These are phyloP conservation scores for Biscogniauxia marginata DNA, from an alignment of 2,329 filamentous ascomycete genomes.

Conservation along the genomic window DNA sequence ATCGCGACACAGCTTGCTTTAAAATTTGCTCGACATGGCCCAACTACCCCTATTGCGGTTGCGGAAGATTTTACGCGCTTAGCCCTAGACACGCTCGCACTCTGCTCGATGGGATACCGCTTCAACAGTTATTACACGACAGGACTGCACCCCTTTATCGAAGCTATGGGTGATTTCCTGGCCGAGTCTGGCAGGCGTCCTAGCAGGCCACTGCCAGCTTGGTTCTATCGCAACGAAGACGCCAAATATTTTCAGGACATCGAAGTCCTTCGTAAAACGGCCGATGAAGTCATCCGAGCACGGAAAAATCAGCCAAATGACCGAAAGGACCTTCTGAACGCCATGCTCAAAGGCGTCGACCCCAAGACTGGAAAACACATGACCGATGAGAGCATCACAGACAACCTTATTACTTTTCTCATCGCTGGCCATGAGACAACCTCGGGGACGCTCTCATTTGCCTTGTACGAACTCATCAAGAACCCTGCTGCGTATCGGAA, in stretches of 20 bases:
- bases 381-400: slow-evolving; percentile 59
- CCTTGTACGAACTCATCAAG: slow-evolving; percentile 64
- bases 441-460: slow-evolving; percentile 63
- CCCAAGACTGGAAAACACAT: slow-evolving; percentile 65
- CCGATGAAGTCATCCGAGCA: slow-evolving; percentile 59
- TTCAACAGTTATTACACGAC: slow-evolving; percentile 75
- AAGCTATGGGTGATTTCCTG: slow-evolving; percentile 65
- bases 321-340: slow-evolving; percentile 66
- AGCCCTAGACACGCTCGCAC: slow-evolving; percentile 68
- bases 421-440: slow-evolving; percentile 73
- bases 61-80: slow-evolving; percentile 44
- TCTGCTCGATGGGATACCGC: slow-evolving; percentile 69
- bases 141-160: slow-evolving; percentile 67
- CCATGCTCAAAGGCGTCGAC: slow-evolving; percentile 68
- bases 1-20: slow-evolving; percentile 64
- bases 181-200: slow-evolving; percentile 52
- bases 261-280: slow-evolving; percentile 51
- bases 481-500: slow-evolving; percentile 58
- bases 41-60: slow-evolving; percentile 54
- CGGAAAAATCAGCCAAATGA: slow-evolving; percentile 54
- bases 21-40: slow-evolving; percentile 67
- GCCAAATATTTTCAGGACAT: slow-evolving; percentile 56
- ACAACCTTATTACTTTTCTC: slow-evolving; percentile 72
- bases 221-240: slow-evolving; percentile 49
- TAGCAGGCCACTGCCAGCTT: slow-evolving; percentile 45